phyloP scores from a whole-genome alignment of 2,329 filamentous ascomycete species.

The Acrodontium crateriforme region DNA sequence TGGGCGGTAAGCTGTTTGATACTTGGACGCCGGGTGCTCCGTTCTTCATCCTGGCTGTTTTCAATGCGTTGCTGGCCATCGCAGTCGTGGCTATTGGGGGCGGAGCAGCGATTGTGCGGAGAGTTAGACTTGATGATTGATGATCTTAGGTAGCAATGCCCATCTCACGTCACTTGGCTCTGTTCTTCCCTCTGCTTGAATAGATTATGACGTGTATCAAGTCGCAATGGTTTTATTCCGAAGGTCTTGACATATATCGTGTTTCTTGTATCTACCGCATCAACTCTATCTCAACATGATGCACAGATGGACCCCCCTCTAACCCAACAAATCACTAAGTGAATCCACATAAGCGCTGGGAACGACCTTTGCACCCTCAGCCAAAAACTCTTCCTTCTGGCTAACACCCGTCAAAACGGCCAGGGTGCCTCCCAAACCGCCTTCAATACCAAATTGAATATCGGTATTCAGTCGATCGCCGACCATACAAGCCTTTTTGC shows the following conservation, averaged over 20 bases:
- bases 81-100: slow-evolving; percentile 17
- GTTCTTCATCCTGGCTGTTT: slow-evolving; percentile 86
- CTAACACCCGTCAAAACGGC: slow-evolving; percentile 83
- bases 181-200: no score
- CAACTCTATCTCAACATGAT: neutral
- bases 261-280: no score
- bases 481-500: slow-evolving; percentile 81
- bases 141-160: no score
- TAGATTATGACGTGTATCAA: no score
- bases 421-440: slow-evolving; percentile 77
- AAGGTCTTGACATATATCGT: no score
- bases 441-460: slow-evolving; percentile 88
- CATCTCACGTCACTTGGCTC: no score
- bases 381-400: slow-evolving; percentile 71
- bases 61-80: slow-evolving; percentile 61
- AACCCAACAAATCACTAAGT: slow-evolving; percentile 55
- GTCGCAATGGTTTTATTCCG: no score
- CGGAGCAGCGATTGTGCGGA: no score
- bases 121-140: no score
- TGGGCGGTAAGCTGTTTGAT: slow-evolving; percentile 81
- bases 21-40: slow-evolving; percentile 58
- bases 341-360: slow-evolving; percentile 76
- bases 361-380: slow-evolving; percentile 51
- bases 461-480: slow-evolving; percentile 90
- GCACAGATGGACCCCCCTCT: slow-evolving; percentile 2